phyloP scores from a whole-genome alignment of 2,329 filamentous ascomycete species.

The Ustulina deusta region DNA sequence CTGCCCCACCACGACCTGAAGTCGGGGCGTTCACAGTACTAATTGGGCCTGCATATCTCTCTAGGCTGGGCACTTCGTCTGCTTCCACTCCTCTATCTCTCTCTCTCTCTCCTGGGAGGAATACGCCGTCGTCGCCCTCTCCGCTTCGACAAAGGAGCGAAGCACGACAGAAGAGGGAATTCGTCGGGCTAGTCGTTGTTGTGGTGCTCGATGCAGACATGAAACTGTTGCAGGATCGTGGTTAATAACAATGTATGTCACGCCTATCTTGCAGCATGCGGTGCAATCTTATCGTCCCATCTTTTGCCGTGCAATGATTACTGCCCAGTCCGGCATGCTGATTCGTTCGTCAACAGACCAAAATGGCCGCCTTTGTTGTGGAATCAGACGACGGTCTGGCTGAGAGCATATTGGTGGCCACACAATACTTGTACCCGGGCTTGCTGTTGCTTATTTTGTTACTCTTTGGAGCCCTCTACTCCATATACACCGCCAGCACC shows the following conservation, averaged over 20 bases:
- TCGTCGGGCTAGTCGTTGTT: slow-evolving; percentile 16
- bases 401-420: slow-evolving; percentile 59
- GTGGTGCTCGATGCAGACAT: slow-evolving; percentile 44
- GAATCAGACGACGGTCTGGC: slow-evolving; percentile 50
- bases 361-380: slow-evolving; percentile 50
- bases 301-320: slow-evolving; percentile 38
- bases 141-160: slow-evolving; percentile 32
- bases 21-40: slow-evolving; percentile 39
- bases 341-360: slow-evolving; percentile 45
- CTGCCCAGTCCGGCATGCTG: slow-evolving; percentile 40
- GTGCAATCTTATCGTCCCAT: slow-evolving; percentile 48
- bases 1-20: slow-evolving; percentile 41
- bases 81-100: slow-evolving; percentile 19
- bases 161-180: slow-evolving; percentile 29
- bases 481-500: slow-evolving; percentile 63
- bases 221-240: slow-evolving; percentile 46
- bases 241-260: slow-evolving; percentile 50
- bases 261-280: slow-evolving; percentile 50
- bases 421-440: slow-evolving; percentile 65
- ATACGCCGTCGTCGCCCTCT: slow-evolving; percentile 30
- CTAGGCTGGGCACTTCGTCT: slow-evolving; percentile 32
- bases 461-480: slow-evolving; percentile 63
- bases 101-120: slow-evolving; percentile 32
- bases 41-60: slow-evolving; percentile 37
- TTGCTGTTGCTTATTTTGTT: slow-evolving; percentile 66